Percentiles rank a stretch among this genome's conserved stretches.
These are phyloP conservation scores for Xanthoconium separans DNA, from an alignment of 1,284 basidiomycete genomes.

Conservation along the genomic window DNA sequence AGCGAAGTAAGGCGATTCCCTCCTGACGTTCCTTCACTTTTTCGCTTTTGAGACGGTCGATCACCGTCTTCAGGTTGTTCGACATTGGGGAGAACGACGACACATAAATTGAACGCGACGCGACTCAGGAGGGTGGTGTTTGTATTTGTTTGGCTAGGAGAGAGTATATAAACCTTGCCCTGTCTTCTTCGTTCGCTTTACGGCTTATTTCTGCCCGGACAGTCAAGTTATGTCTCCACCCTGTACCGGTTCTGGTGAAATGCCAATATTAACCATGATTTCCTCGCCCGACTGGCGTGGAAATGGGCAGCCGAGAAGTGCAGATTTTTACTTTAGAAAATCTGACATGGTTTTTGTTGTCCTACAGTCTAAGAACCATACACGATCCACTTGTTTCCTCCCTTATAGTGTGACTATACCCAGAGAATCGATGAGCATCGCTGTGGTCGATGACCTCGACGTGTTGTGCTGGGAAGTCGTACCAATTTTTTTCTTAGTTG, in stretches of 20 bases:
- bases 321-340: slow-evolving; percentile 22
- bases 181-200: not conserved
- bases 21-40: slow-evolving; percentile 75
- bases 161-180: slow-evolving; percentile 23
- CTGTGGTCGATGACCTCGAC: too few relatives aligned
- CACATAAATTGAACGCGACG: slow-evolving; percentile 11
- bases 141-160: slow-evolving; percentile 27
- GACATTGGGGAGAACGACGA: slow-evolving; percentile 26
- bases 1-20: slow-evolving; percentile 58
- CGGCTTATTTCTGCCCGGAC: slow-evolving; percentile 74
- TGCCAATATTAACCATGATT: slow-evolving; percentile 50
- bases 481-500: too few relatives aligned
- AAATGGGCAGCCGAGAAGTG: slow-evolving; percentile 48
- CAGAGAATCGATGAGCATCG: too few relatives aligned
- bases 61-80: slow-evolving; percentile 44
- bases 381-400: too few relatives aligned
- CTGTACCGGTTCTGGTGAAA: slow-evolving; percentile 76
- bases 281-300: slow-evolving; percentile 49
- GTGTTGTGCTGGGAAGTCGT: too few relatives aligned
- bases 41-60: slow-evolving; percentile 57
- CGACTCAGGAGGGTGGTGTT: slow-evolving; percentile 19
- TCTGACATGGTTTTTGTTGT: slow-evolving; percentile 36
- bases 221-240: slow-evolving; percentile 49
- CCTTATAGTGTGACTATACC: too few relatives aligned
- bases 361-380: slow-evolving; percentile 23